Evolutionary conservation across 2,329 filamentous ascomycete species (phyloP).

Genomic region (Diplodia scrobiculata): DNA sequence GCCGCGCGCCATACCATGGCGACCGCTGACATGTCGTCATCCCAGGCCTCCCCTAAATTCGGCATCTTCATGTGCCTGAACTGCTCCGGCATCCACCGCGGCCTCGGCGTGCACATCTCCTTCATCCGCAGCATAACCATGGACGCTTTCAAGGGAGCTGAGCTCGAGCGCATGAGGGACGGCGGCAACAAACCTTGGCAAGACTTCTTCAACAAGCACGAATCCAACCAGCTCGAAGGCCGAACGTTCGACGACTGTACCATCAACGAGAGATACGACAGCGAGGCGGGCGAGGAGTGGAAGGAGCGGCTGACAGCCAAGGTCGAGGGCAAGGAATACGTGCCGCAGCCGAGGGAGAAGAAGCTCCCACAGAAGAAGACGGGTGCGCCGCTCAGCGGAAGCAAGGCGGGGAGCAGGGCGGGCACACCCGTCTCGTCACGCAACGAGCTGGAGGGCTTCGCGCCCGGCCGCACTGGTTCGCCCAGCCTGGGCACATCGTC

Average conservation of each 20-base stretch:
- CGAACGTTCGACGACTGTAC: conserved; percentile 79
- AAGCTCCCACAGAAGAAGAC: conserved; percentile 42
- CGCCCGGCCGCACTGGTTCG: conserved; percentile 41
- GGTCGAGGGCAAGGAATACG: conserved; percentile 85
- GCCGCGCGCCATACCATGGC: background rate
- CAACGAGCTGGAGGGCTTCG: conserved; percentile 40
- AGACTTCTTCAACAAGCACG: conserved; percentile 72
- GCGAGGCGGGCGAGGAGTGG: conserved; percentile 90
- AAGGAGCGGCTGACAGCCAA: conserved; percentile 86
- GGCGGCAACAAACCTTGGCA: conserved; percentile 90
- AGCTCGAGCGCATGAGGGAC: conserved; percentile 90
- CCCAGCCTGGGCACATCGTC: conserved; percentile 45
- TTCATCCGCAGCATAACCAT: conserved; percentile 97
- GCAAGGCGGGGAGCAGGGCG: conserved; percentile 42
- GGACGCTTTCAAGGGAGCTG: conserved; percentile 93
- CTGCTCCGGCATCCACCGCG: conserved; percentile 91
- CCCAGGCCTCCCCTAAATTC: conserved; percentile 83
- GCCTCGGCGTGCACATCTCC: conserved; percentile 94
- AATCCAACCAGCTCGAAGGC: conserved; percentile 49
- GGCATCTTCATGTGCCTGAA: conserved; percentile 98
- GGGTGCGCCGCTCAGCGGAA: conserved; percentile 36
- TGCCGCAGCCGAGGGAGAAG: conserved; percentile 62
- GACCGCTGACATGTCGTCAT: conserved; percentile 2
- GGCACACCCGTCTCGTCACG: conserved; percentile 44
- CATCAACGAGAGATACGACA: conserved; percentile 86